Base-by-base conservation (phyloP, 352 stramenopile species). In the Phytophthora europaea region DNA sequence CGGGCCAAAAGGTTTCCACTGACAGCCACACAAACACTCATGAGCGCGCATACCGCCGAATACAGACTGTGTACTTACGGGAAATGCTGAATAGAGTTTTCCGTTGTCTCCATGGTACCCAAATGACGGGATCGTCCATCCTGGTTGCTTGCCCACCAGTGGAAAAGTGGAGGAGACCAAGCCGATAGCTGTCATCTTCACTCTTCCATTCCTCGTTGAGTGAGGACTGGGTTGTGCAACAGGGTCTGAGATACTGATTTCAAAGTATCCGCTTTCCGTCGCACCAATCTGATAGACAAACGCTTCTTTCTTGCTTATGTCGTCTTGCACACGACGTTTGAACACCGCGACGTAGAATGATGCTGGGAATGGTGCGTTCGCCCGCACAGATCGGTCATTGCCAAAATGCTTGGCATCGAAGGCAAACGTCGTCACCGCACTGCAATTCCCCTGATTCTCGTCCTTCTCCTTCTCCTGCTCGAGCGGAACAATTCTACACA, bases 31-130 rank as follows among this genome's bases (percentile, higher is more conserved):
- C 7, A 12, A 38, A 72, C 22, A 55, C 23, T 48, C 18, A 59
- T 60, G 18, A 40, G n/a, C 38, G 38, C 5, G 15, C 38, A n/a
- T 40, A 45, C 38, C 38, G 28, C 28, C 9, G 36, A 18, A 36
- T 36, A 56, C 7, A 16, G 6, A 51, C 43, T 6, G 12, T 12
- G 16, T 50, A 77, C 91, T 82, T 61, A 73, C 75, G 22, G 72
- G 68, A 31, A 79, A 78, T 18, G 82, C 63, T 15, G 81, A 78
- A 65, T 92, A 95, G 2, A 92, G 70, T 52, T 86, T 73, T 8
- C 89, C 89, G 47, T 94, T 89, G 56, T 95, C 89, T 43, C 89
- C 86, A 56, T 95, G 89, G 65, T 94, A 95, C 6, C 89, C 89
- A 50, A 83, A 88, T n/a, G 89, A 95, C 20, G 82, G 23, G 6